Base-by-base conservation (phyloP, 75 land plant species). In the Pinus albicaulis region DNA sequence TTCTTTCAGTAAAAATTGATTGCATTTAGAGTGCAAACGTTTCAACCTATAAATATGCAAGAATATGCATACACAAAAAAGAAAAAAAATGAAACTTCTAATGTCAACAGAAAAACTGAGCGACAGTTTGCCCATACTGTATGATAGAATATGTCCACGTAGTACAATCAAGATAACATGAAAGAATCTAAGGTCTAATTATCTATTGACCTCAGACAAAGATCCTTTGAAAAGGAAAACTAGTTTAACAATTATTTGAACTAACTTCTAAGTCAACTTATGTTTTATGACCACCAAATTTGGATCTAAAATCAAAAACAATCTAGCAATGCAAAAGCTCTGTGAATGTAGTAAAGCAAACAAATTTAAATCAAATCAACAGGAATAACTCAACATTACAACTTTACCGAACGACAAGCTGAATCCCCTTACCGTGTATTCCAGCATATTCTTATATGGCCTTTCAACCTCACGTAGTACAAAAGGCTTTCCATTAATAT, bases 401-500 rank as follows among this genome's bases (percentile, higher is more conserved):
- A 61, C n/a, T 74, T 14, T n/a, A 68, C n/a, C 41, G 15, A 4
- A 7, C 10, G 48, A 20, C 71, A 62, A 69, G 19, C 76, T 34
- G 19, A 31, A 76, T 31, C 31, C 12, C 36, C 65, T 61, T 90
- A 93, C 99, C 76, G 96, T 83, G 79, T 96, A 96, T 61, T 96
- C 99, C 66, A 92, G 79, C 99, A 96, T 92, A 58, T 96, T 96
- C 74, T 96, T 96, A 84, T 78, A 96, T 24, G 99, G 99, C 72
- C 99, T 82, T 81, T 96, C 98, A 72, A 96, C 95, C 76, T 94
- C 99, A 69, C 99, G 98, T 53, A 96, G 87, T 31, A 96, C 99
- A 87, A 96, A 96, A 71, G 99, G 99, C 73, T 90, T 93, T 24
- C 99, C 99, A 77, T 94, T 96, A 52, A 96, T 96, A 78, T 96